These are phyloP conservation scores for Aspergillus sp. DNA, from an alignment of 2,329 filamentous ascomycete genomes.

Conservation along the genomic window DNA sequence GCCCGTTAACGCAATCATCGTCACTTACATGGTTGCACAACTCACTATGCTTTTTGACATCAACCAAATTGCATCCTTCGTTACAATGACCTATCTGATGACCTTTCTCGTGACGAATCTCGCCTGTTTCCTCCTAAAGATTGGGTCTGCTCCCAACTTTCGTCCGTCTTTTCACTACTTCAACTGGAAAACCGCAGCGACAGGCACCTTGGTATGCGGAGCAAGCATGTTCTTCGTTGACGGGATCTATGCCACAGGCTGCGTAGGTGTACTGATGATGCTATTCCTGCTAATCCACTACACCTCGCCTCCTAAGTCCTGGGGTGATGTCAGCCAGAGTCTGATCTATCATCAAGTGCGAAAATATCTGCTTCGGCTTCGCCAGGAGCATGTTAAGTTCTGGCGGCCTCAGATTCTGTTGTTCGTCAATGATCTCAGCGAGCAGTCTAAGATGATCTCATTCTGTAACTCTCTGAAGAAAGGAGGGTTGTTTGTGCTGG, in stretches of 20 bases:
- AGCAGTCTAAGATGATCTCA: conserved; percentile 79
- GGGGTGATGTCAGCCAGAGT: conserved; percentile 88
- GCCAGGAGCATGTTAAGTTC: conserved; percentile 88
- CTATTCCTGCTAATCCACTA: conserved; percentile 86
- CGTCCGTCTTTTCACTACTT: conserved; percentile 87
- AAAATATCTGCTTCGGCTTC: conserved; percentile 81
- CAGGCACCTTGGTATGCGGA: conserved; percentile 74
- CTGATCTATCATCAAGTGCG: conserved; percentile 86
- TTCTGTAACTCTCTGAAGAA: conserved; percentile 94
- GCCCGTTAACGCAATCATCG: conserved; percentile 72
- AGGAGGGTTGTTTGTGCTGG: conserved; percentile 79
- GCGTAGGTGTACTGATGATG: conserved; percentile 71
- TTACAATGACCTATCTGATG: conserved; percentile 91
- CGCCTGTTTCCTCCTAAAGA: conserved; percentile 82
- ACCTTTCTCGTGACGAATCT: conserved; percentile 88
- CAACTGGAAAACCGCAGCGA: conserved; percentile 77
- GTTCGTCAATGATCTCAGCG: conserved; percentile 78
- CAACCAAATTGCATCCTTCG: conserved; percentile 85
- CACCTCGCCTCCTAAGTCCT: conserved; percentile 78
- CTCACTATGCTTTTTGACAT: conserved; percentile 79
- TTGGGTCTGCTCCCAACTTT: conserved; percentile 86
- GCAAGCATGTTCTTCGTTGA: conserved; percentile 90
- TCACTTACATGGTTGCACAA: conserved; percentile 76
- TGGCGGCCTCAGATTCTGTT: conserved; percentile 88
- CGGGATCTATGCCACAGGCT: conserved; percentile 74